Base-by-base conservation (phyloP, 2,329 filamentous ascomycete species). In the Diaporthe sp. region DNA sequence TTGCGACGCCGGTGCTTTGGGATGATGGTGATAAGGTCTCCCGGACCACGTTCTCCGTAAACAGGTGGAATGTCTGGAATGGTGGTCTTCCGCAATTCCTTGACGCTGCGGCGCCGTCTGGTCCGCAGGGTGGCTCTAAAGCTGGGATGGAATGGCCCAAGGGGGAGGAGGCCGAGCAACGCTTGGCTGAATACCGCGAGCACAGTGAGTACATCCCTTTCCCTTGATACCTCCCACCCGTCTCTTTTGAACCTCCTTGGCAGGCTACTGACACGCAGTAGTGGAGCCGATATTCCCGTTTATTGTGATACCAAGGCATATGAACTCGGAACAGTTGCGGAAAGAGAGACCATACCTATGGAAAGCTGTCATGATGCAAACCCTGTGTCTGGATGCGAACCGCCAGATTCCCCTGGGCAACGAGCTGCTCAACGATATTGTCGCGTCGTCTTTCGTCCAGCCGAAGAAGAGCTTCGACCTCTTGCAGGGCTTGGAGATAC, bases 331-430 rank as follows among this genome's bases (percentile, higher is more conserved):
- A 2, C 79, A 84, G 75, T 79, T 89, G 58, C 81, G 81, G 35
- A 77, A 78, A 35, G 75, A 82, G 74, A 80, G 83, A 8, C 87
- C 87, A 30, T 85, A 86, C 53, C 76, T 88, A 53, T 89, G 87
- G 86, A 88, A 87, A 77, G 85, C 83, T 5, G 78, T 86, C 75
- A 88, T 89, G 84, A 83, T 88, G 79, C 82, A 82, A 65, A 80
- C 82, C 25, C 82, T 80, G 72, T 82, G 86, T 65, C 81, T 83
- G 2, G 84, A 89, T 59, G 86, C 86, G 0, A 72, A 79, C 35
- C 82, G 86, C 51, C 87, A 89, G 78, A 78, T 84, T 17, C 79
- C 78, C 59, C 78, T 88, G 69, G 88, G 86, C 1, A 81, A 83
- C 69, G 83, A 85, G 77, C 75, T 89, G 70, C 78, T 89, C 69